A percentile compares a stretch with the other conserved stretches of the same genome.
Evolutionary conservation across 2,329 filamentous ascomycete species (phyloP).

Genomic region (Phoma sp.): DNA sequence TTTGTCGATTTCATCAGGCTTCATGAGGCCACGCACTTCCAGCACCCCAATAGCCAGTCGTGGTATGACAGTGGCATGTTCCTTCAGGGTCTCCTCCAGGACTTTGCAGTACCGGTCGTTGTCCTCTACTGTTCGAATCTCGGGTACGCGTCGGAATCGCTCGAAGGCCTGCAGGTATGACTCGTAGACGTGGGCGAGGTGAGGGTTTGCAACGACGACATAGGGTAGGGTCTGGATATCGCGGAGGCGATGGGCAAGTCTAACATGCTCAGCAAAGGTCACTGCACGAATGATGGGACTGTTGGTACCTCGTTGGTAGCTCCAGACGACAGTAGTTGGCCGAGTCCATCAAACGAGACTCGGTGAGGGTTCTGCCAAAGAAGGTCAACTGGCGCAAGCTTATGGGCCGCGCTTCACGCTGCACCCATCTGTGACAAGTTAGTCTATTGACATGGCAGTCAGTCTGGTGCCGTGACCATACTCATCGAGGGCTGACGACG

Average conservation of each 20-base stretch:
- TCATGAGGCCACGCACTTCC: conserved; percentile 85
- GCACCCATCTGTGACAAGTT: conserved; percentile 76
- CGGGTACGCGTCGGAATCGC: conserved; percentile 80
- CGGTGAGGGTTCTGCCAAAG: conserved; percentile 91
- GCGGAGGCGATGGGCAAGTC: conserved; percentile 89
- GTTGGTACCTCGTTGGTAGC: conserved; percentile 76
- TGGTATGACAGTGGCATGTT: conserved; percentile 92
- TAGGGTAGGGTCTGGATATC: conserved; percentile 98
- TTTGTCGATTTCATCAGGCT: conserved; percentile 80
- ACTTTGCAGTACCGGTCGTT: conserved; percentile 87
- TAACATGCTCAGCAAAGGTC: conserved; percentile 47
- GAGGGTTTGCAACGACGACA: conserved; percentile 91
- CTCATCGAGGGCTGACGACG: conserved; percentile 67
- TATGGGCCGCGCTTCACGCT: conserved; percentile 91
- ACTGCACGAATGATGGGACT: neutral
- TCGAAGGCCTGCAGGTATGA: conserved; percentile 98
- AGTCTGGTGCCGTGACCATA: conserved; percentile 43
- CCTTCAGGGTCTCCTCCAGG: conserved; percentile 79
- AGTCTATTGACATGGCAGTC: conserved; percentile 1
- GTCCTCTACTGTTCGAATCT: conserved; percentile 85
- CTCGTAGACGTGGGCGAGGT: conserved; percentile 95
- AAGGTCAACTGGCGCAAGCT: conserved; percentile 96
- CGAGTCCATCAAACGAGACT: conserved; percentile 86
- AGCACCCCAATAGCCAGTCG: conserved; percentile 93
- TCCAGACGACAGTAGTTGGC: conserved; percentile 98